phyloP scores from a whole-genome alignment of 495 filamentous ascomycete species.

The Talaromyces trachyspermus region DNA sequence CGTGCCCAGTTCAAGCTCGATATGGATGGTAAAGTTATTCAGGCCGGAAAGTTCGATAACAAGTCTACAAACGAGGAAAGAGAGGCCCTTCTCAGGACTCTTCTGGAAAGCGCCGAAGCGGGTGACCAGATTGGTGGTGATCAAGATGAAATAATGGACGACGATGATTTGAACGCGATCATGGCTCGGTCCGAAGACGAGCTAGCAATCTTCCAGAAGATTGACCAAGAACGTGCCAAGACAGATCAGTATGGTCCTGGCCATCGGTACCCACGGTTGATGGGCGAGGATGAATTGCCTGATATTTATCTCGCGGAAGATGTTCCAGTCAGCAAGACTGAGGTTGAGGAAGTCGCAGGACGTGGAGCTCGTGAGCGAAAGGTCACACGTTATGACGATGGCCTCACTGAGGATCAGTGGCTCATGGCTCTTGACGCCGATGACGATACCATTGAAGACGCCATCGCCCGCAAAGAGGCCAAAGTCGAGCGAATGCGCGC shows the following conservation, averaged over 20 bases:
- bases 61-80: constrained; percentile 98
- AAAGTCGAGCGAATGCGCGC: constrained; percentile 69
- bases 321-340: constrained; percentile 70
- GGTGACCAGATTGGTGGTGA: constrained; percentile 70
- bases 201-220: constrained; percentile 57
- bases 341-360: constrained; percentile 67
- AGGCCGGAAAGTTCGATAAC: constrained; percentile 98
- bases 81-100: constrained; percentile 86
- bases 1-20: constrained; percentile 96
- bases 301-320: constrained; percentile 89
- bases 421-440: constrained; percentile 86
- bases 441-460: constrained; percentile 88
- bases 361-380: constrained; percentile 92
- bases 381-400: constrained; percentile 91
- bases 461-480: constrained; percentile 82
- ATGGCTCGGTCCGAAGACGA: constrained; percentile 73
- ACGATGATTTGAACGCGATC: constrained; percentile 91
- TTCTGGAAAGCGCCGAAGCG: constrained; percentile 82
- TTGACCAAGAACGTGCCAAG: constrained; percentile 66
- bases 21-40: constrained; percentile 99
- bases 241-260: constrained; percentile 62
- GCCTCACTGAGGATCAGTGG: constrained; percentile 98
- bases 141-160: constrained; percentile 89
- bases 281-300: constrained; percentile 82
- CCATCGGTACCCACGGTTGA: constrained; percentile 64